A percentile compares a stretch with the other conserved stretches of the same genome.
Conservation (phyloP, 208 protist genomes). For the Strigomonas culicis region DNA sequence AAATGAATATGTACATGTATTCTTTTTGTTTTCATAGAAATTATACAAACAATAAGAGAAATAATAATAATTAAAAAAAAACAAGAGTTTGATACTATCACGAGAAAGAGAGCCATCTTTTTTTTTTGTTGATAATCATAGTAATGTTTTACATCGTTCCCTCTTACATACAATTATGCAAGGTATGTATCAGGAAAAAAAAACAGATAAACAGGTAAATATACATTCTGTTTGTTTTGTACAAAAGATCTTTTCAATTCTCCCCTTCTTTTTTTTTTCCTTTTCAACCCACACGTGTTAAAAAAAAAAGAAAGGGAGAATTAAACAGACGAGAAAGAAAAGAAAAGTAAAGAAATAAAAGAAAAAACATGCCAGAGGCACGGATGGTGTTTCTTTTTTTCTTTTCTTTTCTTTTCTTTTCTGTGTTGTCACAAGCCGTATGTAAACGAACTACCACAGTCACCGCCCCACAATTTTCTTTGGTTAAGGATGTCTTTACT, state of each 20-base stretch:
- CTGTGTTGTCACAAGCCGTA: neutral
- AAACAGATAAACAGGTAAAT: neutral
- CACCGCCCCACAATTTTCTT: neutral
- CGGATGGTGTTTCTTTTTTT: conserved; percentile 11
- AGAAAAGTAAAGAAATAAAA: neutral
- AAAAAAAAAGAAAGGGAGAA: neutral
- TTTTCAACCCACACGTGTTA: neutral
- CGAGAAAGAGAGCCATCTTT: neutral
- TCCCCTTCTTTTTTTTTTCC: neutral
- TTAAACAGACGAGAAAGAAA: neutral
- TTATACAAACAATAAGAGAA: neutral
- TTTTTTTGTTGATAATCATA: conserved; percentile 14
- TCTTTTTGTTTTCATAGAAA: conserved; percentile 1
- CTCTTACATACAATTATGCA: too few species aligned
- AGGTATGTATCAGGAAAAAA: too few species aligned
- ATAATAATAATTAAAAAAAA: neutral
- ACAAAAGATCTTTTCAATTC: too few species aligned
- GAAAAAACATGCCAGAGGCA: neutral
- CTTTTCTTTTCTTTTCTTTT: conserved; percentile 9
- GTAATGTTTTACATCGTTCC: neutral
- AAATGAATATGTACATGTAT: neutral
- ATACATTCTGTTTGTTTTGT: conserved; percentile 5
- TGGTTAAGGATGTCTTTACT: neutral
- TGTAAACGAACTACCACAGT: neutral
- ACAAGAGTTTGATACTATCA: neutral